Conservation (phyloP, 306 rosid species). For the Trifolium dubium region DNA sequence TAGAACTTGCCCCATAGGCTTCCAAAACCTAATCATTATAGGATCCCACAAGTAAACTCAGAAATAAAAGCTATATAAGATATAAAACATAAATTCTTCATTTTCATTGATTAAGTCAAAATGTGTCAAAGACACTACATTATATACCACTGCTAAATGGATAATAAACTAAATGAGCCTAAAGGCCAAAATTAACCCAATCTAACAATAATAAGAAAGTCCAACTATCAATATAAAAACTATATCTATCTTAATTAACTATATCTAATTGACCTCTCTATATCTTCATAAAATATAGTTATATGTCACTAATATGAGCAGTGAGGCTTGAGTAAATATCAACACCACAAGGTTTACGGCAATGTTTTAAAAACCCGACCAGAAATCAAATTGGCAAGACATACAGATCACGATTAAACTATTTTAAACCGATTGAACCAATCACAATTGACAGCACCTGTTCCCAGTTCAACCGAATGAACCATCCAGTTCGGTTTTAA, state of each 20-base stretch:
- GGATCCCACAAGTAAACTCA: too few species aligned
- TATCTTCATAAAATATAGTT: not conserved
- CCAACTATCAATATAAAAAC: too few species aligned
- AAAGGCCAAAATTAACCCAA: too few species aligned
- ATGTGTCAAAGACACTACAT: too few species aligned
- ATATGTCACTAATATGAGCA: slow-evolving; percentile 11
- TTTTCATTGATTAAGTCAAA: too few species aligned
- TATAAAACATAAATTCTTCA: too few species aligned
- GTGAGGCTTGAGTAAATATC: slow-evolving; percentile 2
- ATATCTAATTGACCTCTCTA: too few species aligned
- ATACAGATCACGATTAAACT: not conserved
- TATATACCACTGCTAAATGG: too few species aligned
- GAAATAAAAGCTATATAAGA: too few species aligned
- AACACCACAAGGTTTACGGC: slow-evolving; percentile 1
- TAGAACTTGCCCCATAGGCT: not conserved
- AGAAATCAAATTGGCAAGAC: not conserved
- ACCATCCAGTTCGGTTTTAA: not conserved
- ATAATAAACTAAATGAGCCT: too few species aligned
- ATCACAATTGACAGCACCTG: not conserved
- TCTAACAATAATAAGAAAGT: too few species aligned
- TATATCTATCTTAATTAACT: too few species aligned
- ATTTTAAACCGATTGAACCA: not conserved
- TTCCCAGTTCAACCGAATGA: not conserved
- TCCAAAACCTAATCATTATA: slow-evolving; percentile 14
- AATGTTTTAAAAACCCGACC: not conserved